A percentile compares a stretch with the other conserved stretches of the same genome.
phyloP scores from a whole-genome alignment of 768 basidiomycete species.

The Clathrus columnatus region DNA sequence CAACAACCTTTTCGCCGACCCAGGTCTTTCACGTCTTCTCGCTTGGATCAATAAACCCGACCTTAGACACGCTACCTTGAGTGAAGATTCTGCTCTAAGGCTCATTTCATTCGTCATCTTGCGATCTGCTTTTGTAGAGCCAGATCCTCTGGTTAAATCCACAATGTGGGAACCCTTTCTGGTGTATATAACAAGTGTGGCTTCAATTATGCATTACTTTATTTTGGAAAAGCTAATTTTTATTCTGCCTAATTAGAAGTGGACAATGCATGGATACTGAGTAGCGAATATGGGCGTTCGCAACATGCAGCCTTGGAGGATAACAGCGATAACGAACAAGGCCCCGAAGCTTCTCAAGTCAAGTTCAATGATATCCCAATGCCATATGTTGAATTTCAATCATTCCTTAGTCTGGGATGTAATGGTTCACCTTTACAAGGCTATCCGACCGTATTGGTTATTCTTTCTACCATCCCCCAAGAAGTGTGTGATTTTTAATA shows the following conservation, averaged over 20 bases:
- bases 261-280: slow-evolving; percentile 55
- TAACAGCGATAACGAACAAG: background rate
- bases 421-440: slow-evolving; percentile 69
- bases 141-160: slow-evolving; percentile 57
- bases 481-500: slow-evolving; percentile 35
- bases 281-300: background rate
- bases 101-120: slow-evolving; percentile 36
- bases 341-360: no score
- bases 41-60: slow-evolving; percentile 4
- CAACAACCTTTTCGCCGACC: slow-evolving; percentile 30
- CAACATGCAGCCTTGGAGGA: slow-evolving; percentile 20
- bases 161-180: slow-evolving; percentile 66
- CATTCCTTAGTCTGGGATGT: slow-evolving; percentile 72
- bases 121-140: slow-evolving; percentile 64
- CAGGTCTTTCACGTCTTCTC: slow-evolving; percentile 14
- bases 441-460: slow-evolving; percentile 74
- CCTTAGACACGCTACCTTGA: background rate
- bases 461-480: slow-evolving; percentile 72
- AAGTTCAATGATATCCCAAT: background rate
- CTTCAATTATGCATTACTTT: background rate
- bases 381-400: slow-evolving; percentile 63
- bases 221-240: background rate
- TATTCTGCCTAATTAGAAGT: slow-evolving; percentile 36
- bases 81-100: background rate
- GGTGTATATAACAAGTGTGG: slow-evolving; percentile 61